Conservation (phyloP, 2,329 filamentous ascomycete species). For the Epichloe amarillans region DNA sequence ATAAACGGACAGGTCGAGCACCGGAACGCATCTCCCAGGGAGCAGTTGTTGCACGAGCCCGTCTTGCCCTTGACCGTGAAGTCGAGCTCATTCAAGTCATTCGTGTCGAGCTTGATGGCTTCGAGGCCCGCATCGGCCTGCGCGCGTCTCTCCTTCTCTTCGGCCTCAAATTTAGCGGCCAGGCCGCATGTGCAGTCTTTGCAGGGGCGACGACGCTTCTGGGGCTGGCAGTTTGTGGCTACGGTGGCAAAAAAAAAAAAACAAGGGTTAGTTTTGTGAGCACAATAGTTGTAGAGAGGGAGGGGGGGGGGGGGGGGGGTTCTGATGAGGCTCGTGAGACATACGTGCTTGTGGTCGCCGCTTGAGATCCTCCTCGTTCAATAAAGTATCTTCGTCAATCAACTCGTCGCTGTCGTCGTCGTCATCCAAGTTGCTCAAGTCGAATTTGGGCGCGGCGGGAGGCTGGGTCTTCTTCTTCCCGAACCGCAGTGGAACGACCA, state of each 20-base stretch:
- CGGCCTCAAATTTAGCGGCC: conserved; percentile 70
- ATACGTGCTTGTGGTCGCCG: conserved; percentile 68
- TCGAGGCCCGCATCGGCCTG: conserved; percentile 53
- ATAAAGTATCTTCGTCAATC: conserved; percentile 79
- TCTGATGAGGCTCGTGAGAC: conserved; percentile 24
- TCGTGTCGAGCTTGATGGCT: conserved; percentile 55
- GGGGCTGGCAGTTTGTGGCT: conserved; percentile 78
- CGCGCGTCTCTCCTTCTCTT: conserved; percentile 62
- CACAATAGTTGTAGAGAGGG: neutral
- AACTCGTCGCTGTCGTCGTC: conserved; percentile 56
- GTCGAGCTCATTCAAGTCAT: conserved; percentile 77
- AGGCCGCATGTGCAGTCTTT: conserved; percentile 97
- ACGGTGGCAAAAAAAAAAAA: neutral
- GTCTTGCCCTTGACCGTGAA: conserved; percentile 97
- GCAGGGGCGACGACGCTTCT: conserved; percentile 85
- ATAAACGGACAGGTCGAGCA: conserved; percentile 69
- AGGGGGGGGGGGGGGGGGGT: neutral
- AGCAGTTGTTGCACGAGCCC: conserved; percentile 87
- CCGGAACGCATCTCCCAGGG: conserved; percentile 78
- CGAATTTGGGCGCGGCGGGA: conserved; percentile 29
- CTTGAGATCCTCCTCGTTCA: conserved; percentile 74
- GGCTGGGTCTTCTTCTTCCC: conserved; percentile 23
- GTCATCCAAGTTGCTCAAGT: conserved; percentile 41
- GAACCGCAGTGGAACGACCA: conserved; percentile 39
- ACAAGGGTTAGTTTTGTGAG: neutral